Conservation (phyloP, 192 early-diverging fungal genomes). For the Backusella australiensis region DNA sequence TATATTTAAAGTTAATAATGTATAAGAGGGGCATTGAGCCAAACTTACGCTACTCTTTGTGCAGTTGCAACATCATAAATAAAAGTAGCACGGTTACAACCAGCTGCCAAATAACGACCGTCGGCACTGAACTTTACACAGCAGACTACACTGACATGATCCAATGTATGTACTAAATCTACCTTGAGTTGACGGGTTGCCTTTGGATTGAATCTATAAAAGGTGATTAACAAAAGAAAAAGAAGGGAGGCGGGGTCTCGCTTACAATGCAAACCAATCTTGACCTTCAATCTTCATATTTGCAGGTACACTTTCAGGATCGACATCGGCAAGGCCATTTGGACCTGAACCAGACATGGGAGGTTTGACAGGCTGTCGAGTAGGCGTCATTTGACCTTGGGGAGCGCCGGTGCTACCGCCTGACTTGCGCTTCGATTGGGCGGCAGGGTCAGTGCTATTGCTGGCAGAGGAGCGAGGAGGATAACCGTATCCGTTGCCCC, state of each 20-base stretch:
- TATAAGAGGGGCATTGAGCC: too few relatives aligned
- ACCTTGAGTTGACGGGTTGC: constrained; percentile 61
- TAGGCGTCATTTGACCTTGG: background rate
- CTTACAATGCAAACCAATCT: constrained; percentile 91
- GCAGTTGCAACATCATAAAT: constrained; percentile 81
- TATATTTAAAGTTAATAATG: constrained; percentile 14
- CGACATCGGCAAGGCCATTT: constrained; percentile 63
- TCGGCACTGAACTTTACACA: constrained; percentile 96
- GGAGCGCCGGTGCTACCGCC: background rate
- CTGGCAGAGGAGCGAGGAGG: background rate
- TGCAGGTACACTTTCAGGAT: constrained; percentile 74
- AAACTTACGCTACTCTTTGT: constrained; percentile 60
- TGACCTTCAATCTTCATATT: constrained; percentile 76
- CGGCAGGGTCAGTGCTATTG: background rate
- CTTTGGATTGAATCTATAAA: constrained; percentile 65
- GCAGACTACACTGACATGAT: constrained; percentile 86
- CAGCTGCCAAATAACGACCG: constrained; percentile 91
- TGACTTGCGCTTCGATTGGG: background rate
- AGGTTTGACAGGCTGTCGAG: background rate
- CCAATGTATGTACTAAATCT: constrained; percentile 63
- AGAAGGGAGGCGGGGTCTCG: background rate
- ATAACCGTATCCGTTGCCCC: background rate
- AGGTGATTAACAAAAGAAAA: background rate
- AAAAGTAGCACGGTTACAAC: constrained; percentile 88
- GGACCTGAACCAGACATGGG: constrained; percentile 56